Evolutionary conservation across 345 rosid species (phyloP).

Genomic region (Lenwebbia sp.): DNA sequence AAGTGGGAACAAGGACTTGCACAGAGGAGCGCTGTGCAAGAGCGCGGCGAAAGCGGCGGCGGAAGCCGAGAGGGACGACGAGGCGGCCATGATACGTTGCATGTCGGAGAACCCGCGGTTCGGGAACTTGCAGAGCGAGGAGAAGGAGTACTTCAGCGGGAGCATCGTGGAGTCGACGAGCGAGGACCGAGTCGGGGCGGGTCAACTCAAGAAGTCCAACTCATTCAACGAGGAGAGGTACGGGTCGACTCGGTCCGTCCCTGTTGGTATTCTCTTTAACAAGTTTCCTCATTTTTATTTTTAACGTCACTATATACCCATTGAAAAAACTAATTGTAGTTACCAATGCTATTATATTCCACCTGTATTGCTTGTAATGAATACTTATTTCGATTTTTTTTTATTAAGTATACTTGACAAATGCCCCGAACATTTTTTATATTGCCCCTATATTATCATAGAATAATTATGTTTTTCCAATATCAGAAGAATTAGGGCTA

Average conservation of each 20-base stretch:
- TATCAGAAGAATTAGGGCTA: too few species aligned
- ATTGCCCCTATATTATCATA: too few species aligned
- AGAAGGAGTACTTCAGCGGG: conserved; percentile 85
- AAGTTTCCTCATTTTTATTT: not conserved
- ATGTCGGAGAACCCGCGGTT: conserved; percentile 98
- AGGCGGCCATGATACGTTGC: conserved; percentile 35
- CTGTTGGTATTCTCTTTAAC: too few species aligned
- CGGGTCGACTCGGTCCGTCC: not conserved
- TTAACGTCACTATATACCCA: not conserved
- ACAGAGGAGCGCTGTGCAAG: conserved; percentile 38
- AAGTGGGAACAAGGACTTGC: conserved; percentile 18
- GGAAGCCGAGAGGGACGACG: conserved; percentile 29
- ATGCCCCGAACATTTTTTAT: too few species aligned
- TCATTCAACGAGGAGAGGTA: conserved; percentile 73
- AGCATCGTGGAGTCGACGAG: conserved; percentile 67
- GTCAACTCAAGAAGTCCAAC: conserved; percentile 53
- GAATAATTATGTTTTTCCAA: not conserved
- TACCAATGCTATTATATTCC: not conserved
- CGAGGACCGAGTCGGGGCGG: conserved; percentile 29
- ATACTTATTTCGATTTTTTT: not conserved
- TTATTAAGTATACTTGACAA: too few species aligned
- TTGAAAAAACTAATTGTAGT: not conserved
- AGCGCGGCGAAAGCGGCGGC: conserved; percentile 25
- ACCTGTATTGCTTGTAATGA: not conserved
- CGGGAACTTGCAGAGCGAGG: conserved; percentile 65